Evolutionary conservation across 2,329 filamentous ascomycete species (phyloP).

Genomic region (Metarhizium brunneum): DNA sequence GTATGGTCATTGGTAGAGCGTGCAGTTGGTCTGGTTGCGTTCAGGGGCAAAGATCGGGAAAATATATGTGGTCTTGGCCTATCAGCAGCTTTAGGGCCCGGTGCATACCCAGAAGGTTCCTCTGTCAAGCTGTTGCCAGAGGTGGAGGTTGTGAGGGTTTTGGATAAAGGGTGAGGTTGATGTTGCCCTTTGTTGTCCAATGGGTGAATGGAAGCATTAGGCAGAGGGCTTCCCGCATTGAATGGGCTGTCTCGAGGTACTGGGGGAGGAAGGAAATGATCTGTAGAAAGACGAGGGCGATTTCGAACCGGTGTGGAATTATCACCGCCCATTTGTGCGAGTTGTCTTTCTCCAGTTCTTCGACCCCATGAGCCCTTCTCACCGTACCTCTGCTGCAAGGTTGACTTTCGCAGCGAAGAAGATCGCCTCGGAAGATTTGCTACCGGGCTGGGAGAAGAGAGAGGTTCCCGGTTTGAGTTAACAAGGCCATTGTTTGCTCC

Average conservation of each 20-base stretch:
- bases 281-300: constrained; percentile 67
- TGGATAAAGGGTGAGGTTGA: constrained; percentile 74
- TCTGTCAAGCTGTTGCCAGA: constrained; percentile 70
- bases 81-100: constrained; percentile 17
- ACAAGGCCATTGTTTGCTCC: constrained; percentile 15
- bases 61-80: constrained; percentile 24
- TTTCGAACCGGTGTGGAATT: constrained; percentile 49
- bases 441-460: constrained; percentile 37
- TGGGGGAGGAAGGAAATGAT: constrained; percentile 62
- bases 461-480: constrained; percentile 26
- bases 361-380: constrained; percentile 57
- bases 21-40: constrained; percentile 25
- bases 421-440: constrained; percentile 55
- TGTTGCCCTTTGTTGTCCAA: constrained; percentile 32
- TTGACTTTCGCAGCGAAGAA: constrained; percentile 75
- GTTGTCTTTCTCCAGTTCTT: constrained; percentile 46
- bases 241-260: constrained; percentile 56
- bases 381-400: constrained; percentile 72
- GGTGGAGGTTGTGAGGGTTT: constrained; percentile 78
- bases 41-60: constrained; percentile 29
- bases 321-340: constrained; percentile 43
- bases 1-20: constrained; percentile 20
- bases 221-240: constrained; percentile 40
- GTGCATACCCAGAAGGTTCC: constrained; percentile 40
- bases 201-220: constrained; percentile 43